Conservation (phyloP, 2,329 filamentous ascomycete genomes). For the Alternaria sp. region DNA sequence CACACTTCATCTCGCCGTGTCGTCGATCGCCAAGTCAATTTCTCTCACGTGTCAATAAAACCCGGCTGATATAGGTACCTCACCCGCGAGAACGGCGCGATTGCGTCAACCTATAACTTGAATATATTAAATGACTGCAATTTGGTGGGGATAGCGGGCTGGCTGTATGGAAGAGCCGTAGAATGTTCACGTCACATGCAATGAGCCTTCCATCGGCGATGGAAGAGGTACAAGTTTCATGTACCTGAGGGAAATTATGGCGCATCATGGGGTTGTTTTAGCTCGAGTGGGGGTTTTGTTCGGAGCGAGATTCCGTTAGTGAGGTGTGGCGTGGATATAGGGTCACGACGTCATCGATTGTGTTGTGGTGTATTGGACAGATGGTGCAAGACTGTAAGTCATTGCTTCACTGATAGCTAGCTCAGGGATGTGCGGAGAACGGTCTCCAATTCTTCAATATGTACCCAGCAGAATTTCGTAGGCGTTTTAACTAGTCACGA, state of each 20-base stretch:
- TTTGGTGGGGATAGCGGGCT: neutral
- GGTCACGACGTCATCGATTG: constrained; percentile 4
- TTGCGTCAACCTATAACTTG: neutral
- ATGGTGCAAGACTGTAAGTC: neutral
- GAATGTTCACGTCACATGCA: neutral
- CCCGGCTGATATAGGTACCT: constrained; percentile 7
- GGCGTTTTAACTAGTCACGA: no score
- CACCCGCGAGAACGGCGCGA: neutral
- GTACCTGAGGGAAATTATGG: constrained; percentile 3
- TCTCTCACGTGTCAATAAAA: constrained; percentile 4
- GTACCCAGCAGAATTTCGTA: no score
- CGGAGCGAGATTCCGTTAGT: constrained; percentile 2
- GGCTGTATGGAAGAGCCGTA: neutral
- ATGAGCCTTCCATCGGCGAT: constrained; percentile 5
- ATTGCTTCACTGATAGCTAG: neutral
- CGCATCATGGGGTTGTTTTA: neutral
- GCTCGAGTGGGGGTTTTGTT: neutral
- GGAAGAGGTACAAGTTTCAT: neutral
- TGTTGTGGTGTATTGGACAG: neutral
- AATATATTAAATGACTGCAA: neutral
- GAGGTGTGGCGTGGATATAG: neutral
- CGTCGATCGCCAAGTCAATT: constrained; percentile 1
- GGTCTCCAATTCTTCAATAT: no score
- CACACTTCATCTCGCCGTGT: neutral
- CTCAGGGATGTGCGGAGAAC: neutral